Evolutionary conservation across 495 filamentous ascomycete species (phyloP).

Genomic region (Penicillium nucicola): DNA sequence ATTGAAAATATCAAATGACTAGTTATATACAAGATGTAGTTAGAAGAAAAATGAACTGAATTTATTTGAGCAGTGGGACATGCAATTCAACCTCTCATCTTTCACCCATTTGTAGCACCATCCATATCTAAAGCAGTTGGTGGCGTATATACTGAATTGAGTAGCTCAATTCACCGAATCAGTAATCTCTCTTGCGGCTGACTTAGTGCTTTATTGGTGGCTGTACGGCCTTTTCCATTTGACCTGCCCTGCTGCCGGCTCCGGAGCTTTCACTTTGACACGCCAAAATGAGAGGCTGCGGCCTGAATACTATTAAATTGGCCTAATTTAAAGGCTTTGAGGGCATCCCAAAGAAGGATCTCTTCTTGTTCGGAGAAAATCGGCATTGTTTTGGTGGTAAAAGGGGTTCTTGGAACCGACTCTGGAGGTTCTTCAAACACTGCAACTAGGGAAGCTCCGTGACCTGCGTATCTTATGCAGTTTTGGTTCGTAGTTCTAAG

Average conservation of each 20-base stretch:
- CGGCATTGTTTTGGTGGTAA: neutral
- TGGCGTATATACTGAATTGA: neutral
- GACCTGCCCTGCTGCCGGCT: too few species aligned
- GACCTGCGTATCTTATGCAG: too few species aligned
- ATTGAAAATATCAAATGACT: neutral
- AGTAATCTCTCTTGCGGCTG: neutral
- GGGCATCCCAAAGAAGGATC: neutral
- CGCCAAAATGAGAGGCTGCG: too few species aligned
- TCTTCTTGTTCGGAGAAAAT: slow-evolving; percentile 1
- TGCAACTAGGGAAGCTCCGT: too few species aligned
- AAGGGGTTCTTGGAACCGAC: neutral
- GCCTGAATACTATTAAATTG: neutral
- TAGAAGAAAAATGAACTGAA: too few species aligned
- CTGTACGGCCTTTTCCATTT: neutral
- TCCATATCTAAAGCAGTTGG: neutral
- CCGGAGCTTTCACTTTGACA: too few species aligned
- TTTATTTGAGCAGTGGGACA: too few species aligned
- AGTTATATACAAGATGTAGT: too few species aligned
- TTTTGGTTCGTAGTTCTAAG: too few species aligned
- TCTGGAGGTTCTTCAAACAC: too few species aligned
- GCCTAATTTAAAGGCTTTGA: neutral
- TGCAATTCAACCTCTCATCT: too few species aligned
- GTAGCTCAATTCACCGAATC: neutral
- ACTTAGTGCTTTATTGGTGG: neutral
- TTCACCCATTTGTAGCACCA: neutral